Conservation (phyloP, 306 rosid genomes). For the Prunus fruticosa region DNA sequence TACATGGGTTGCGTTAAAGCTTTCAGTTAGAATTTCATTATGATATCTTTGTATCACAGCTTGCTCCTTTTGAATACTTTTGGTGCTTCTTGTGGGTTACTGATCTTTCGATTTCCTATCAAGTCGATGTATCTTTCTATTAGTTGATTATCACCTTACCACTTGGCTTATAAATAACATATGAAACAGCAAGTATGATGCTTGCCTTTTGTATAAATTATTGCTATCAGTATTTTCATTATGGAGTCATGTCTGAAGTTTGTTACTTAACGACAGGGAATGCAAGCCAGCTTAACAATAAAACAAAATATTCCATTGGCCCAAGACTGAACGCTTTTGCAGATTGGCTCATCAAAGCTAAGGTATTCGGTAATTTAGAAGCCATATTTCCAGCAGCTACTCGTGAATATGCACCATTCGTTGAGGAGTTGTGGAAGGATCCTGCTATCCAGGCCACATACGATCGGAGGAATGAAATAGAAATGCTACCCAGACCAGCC, state of each 20-base stretch:
- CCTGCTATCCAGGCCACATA: constrained; percentile 76
- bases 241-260: constrained; percentile 4
- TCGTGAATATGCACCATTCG: constrained; percentile 46
- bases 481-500: constrained; percentile 65
- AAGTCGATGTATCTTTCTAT: background rate
- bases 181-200: constrained; percentile 3
- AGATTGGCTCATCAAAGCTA: constrained; percentile 60
- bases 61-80: background rate
- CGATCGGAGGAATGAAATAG: constrained; percentile 57
- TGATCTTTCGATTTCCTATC: background rate
- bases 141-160: background rate
- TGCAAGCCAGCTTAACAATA: constrained; percentile 24
- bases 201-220: background rate
- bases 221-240: background rate
- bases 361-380: constrained; percentile 49
- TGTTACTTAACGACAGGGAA: constrained; percentile 33
- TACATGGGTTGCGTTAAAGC: too few species aligned
- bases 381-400: constrained; percentile 57
- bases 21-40: background rate
- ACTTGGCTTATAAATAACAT: background rate
- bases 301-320: constrained; percentile 47
- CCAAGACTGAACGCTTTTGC: constrained; percentile 51
- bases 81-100: background rate
- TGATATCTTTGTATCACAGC: background rate
- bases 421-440: constrained; percentile 72